These are phyloP conservation scores for Physocladia obscura DNA, from an alignment of 192 early-diverging fungal genomes.

Conservation along the genomic window DNA sequence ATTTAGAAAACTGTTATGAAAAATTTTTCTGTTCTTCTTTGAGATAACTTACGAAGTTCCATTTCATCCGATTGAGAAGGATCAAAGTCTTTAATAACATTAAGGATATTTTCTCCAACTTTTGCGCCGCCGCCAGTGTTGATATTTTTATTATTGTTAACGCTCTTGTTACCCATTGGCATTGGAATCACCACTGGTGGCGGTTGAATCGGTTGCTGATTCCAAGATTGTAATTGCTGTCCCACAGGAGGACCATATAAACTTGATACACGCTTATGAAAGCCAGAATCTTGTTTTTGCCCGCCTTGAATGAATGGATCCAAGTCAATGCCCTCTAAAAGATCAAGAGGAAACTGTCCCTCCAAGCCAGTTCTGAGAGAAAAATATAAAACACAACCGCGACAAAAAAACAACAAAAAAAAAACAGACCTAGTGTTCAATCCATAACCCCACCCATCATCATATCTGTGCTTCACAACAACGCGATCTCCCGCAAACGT, in stretches of 20 bases:
- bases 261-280: conserved; percentile 1
- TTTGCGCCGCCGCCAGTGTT: background rate
- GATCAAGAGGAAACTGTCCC: background rate
- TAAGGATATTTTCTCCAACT: background rate
- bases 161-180: background rate
- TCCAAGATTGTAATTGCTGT: background rate
- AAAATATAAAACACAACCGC: background rate
- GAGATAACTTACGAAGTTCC: conserved; percentile 18
- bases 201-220: background rate
- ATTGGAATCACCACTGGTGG: background rate
- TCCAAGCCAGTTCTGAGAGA: background rate
- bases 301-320: background rate
- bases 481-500: conserved; percentile 37
- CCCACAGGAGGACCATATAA: conserved; percentile 2
- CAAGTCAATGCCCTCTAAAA: conserved; percentile 7
- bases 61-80: conserved; percentile 9
- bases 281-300: background rate
- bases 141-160: background rate
- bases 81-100: background rate
- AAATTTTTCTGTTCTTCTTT: too few relatives aligned
- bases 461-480: conserved; percentile 45
- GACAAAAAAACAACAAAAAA: background rate
- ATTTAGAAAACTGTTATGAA: too few relatives aligned
- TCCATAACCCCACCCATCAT: conserved; percentile 37
- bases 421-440: background rate